These are phyloP conservation scores for Kwoniella heveanensis DNA, from an alignment of 768 basidiomycete species.

Conservation along the genomic window DNA sequence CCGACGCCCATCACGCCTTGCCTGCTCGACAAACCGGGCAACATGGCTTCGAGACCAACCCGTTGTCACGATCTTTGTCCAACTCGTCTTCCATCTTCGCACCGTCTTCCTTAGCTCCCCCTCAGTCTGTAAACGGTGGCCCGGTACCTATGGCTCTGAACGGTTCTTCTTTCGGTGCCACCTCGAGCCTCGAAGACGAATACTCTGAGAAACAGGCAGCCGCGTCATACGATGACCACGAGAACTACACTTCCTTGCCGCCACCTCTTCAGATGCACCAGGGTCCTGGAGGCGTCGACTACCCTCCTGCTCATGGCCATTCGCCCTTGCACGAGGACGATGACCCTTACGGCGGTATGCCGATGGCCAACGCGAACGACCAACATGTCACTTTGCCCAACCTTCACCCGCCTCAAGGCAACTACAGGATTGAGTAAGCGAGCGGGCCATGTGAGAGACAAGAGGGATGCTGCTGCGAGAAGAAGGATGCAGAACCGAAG, in stretches of 20 bases:
- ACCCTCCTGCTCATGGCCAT: background rate
- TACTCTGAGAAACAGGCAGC: constrained; percentile 23
- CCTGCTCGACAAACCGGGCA: constrained; percentile 53
- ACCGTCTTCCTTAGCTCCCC: constrained; percentile 19
- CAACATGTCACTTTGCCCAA: constrained; percentile 11
- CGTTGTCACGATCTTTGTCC: constrained; percentile 46
- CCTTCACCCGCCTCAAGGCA: background rate
- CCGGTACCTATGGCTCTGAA: constrained; percentile 44
- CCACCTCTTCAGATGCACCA: constrained; percentile 30
- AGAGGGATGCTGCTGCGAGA: too few species aligned
- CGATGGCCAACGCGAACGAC: constrained; percentile 13
- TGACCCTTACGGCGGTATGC: constrained; percentile 15
- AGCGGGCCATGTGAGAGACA: background rate
- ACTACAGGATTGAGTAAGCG: constrained; percentile 6
- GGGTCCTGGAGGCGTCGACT: background rate
- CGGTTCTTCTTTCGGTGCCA: constrained; percentile 45
- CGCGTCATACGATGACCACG: constrained; percentile 21
- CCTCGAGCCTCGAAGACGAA: constrained; percentile 38
- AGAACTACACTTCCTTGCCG: constrained; percentile 39
- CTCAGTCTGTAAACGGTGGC: constrained; percentile 15
- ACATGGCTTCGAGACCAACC: constrained; percentile 54
- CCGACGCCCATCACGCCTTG: constrained; percentile 47
- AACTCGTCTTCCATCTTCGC: constrained; percentile 45
- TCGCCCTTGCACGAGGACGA: constrained; percentile 5
- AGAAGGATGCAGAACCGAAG: too few species aligned